These are phyloP conservation scores for Musa beccarii DNA, from an alignment of 176 grass and related monocot genomes.

Conservation along the genomic window DNA sequence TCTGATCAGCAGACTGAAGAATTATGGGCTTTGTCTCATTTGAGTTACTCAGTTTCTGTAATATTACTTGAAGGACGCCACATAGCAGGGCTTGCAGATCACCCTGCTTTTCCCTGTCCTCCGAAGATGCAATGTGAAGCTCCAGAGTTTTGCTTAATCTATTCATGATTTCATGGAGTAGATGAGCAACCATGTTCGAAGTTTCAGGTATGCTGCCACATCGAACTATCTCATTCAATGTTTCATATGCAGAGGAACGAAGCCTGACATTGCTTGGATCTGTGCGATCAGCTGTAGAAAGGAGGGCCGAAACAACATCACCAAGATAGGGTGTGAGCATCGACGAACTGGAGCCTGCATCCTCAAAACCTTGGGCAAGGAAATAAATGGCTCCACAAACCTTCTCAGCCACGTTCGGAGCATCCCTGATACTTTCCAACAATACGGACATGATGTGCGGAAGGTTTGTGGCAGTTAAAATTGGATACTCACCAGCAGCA, in stretches of 20 bases:
- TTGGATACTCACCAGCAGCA: constrained; percentile 41
- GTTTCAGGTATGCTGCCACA: constrained; percentile 57
- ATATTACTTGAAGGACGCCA: constrained; percentile 78
- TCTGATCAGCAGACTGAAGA: constrained; percentile 55
- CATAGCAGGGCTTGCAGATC: constrained; percentile 80
- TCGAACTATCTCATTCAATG: constrained; percentile 88
- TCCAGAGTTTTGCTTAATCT: constrained; percentile 64
- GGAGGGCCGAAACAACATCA: constrained; percentile 60
- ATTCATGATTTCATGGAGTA: constrained; percentile 65
- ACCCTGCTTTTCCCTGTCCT: constrained; percentile 65
- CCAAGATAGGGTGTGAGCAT: constrained; percentile 77
- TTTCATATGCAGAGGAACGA: constrained; percentile 76
- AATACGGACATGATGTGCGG: constrained; percentile 67
- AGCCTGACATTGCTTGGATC: constrained; percentile 59
- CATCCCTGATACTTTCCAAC: constrained; percentile 74
- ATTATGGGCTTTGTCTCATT: constrained; percentile 55
- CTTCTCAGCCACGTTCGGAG: constrained; percentile 82
- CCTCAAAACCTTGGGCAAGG: constrained; percentile 76
- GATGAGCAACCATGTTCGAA: constrained; percentile 38
- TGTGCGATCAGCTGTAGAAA: constrained; percentile 61
- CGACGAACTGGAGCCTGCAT: constrained; percentile 40
- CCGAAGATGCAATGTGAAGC: constrained; percentile 49
- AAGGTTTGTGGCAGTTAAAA: constrained; percentile 71
- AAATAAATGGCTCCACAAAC: constrained; percentile 84
- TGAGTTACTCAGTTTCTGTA: constrained; percentile 71